Evolutionary conservation across 2,329 filamentous ascomycete genomes (phyloP), one percentile per base, ranked within the genome.

Genomic region (Botryotinia calthae): DNA sequence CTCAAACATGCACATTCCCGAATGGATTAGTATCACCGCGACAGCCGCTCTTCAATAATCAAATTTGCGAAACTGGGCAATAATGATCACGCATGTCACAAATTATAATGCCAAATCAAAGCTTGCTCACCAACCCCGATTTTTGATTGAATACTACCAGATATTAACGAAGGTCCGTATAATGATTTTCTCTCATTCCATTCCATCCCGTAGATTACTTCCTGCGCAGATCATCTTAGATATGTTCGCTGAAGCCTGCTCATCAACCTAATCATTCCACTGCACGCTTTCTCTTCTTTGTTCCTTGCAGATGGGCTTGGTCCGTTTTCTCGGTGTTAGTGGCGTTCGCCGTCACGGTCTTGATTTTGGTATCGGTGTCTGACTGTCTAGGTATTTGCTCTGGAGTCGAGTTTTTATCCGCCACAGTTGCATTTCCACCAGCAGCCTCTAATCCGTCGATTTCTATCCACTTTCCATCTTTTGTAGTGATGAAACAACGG

Each of bases 371-470:
- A 54, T n/a, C 25, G 48, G 10, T 54, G 12, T 2, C 1, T 54
- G 48, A 16, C 48, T 54, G 12, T n/a, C n/a, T 1, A 12, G 10
- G 14, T 51, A n/a, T 25, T 51, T 16, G 48, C 48, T 14, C 0
- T 51, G 4, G 12, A n/a, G 5, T 3, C 48, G 12, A n/a, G 2
- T 2, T n/a, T n/a, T 51, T 14, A 0, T 51, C 2, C 48, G 5
- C 25, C 48, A 4, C 48, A 14, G 48, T 51, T n/a, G 4, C 25
- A n/a, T 51, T 4, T 2, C 25, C 0, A 0, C 12, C 25, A n/a
- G 12, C 25, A 54, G 48, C 2, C 0, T 54, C 25, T n/a, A 1
- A 54, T n/a, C 14, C 4, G 25, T 16, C 10, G 25, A 54, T 54
- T 0, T 7, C 0, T 54, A 54, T 54, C 12, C 48, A 16, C 6